Evolutionary conservation across 2,329 filamentous ascomycete genomes (phyloP).

Genomic region (Phialophora macrospora): DNA sequence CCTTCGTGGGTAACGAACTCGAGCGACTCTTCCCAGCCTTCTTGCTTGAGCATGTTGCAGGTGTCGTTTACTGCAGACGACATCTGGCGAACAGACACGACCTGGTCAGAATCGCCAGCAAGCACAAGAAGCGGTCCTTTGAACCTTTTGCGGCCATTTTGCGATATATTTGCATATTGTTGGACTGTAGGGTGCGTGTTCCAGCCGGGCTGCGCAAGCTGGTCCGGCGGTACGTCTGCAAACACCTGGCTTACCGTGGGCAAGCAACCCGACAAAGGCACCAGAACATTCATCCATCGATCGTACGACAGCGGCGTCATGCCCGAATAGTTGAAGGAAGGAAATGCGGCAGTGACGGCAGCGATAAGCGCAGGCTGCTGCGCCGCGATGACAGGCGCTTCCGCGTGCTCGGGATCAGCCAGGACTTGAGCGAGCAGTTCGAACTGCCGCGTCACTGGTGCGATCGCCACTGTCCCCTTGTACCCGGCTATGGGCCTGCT

Average conservation of each 20-base stretch:
- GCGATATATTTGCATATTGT: constrained; percentile 7
- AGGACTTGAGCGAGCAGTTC: constrained; percentile 7
- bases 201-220: constrained; percentile 3
- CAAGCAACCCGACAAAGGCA: constrained; percentile 7
- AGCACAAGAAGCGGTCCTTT: constrained; percentile 7
- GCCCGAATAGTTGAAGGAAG: constrained; percentile 12
- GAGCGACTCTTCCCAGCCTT: constrained; percentile 15
- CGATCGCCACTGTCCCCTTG: constrained; percentile 8
- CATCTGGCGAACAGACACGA: not conserved
- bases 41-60: constrained; percentile 10
- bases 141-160: constrained; percentile 11
- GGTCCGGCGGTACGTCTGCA: not conserved
- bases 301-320: constrained; percentile 18
- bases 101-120: not conserved
- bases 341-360: constrained; percentile 15
- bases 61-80: constrained; percentile 11
- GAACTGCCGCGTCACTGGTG: not conserved
- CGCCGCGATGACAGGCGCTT: not conserved
- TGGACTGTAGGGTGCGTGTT: constrained; percentile 7
- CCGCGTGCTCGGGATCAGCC: not conserved
- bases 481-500: constrained; percentile 40
- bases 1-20: constrained; percentile 10
- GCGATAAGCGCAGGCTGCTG: constrained; percentile 6
- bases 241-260: constrained; percentile 2
- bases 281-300: constrained; percentile 13